Evolutionary conservation across 2,329 filamentous ascomycete species (phyloP).

Genomic region (Xylariaceae sp.): DNA sequence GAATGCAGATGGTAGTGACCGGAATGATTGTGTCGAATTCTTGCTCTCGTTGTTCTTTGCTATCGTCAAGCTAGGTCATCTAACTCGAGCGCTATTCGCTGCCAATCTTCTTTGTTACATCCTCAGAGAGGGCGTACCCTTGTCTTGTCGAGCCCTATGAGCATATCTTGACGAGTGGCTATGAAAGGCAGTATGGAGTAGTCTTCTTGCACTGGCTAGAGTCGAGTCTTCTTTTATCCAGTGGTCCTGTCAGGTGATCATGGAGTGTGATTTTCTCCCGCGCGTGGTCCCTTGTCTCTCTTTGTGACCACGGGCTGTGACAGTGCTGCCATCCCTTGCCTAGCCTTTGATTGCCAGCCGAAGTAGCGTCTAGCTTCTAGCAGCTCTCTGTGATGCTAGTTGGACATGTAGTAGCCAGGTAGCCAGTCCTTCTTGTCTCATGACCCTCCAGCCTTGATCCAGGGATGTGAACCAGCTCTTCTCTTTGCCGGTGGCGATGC

Average conservation of each 20-base stretch:
- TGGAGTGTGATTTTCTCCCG: slow-evolving; percentile 22
- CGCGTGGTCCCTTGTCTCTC: slow-evolving; percentile 20
- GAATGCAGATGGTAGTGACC: slow-evolving; percentile 42
- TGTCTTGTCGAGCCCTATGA: slow-evolving; percentile 39
- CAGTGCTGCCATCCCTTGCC: slow-evolving; percentile 22
- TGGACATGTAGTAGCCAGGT: slow-evolving; percentile 21
- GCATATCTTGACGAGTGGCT: slow-evolving; percentile 46
- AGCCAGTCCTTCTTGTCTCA: slow-evolving; percentile 23
- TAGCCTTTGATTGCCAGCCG: slow-evolving; percentile 23
- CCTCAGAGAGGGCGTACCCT: slow-evolving; percentile 40
- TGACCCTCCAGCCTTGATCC: slow-evolving; percentile 12
- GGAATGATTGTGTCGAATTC: slow-evolving; percentile 42
- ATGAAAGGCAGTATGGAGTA: slow-evolving; percentile 37
- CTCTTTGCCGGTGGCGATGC: slow-evolving; percentile 17
- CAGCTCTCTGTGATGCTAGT: slow-evolving; percentile 20
- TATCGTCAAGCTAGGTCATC: slow-evolving; percentile 74
- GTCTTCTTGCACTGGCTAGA: slow-evolving; percentile 32
- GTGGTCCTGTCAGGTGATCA: slow-evolving; percentile 25
- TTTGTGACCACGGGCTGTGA: slow-evolving; percentile 24
- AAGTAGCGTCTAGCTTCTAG: slow-evolving; percentile 17
- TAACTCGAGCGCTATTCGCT: slow-evolving; percentile 58
- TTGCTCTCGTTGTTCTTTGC: slow-evolving; percentile 51
- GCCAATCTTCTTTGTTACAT: slow-evolving; percentile 50
- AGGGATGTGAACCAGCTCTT: slow-evolving; percentile 20
- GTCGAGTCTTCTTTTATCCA: slow-evolving; percentile 27